A percentile compares a stretch with the other conserved stretches of the same genome.
Evolutionary conservation across 2,329 filamentous ascomycete species (phyloP).

Genomic region (Aquanectria penicillioides): DNA sequence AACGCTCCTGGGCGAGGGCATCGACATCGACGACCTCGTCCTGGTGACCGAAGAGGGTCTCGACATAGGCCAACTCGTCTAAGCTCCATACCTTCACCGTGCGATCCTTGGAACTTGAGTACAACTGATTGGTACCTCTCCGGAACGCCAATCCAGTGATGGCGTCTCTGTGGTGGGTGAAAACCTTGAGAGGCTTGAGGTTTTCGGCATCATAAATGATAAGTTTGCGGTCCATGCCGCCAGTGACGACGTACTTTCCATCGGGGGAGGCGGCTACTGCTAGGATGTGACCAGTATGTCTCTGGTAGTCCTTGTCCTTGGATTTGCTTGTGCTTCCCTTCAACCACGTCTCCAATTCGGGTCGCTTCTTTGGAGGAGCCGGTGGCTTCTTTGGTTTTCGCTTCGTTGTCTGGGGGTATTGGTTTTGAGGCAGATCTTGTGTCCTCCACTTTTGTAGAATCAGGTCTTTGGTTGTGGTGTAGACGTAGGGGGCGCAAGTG

Average conservation of each 20-base stretch:
- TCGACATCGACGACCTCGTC: slow-evolving; percentile 88
- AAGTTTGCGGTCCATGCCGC: slow-evolving; percentile 83
- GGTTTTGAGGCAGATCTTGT: slow-evolving; percentile 70
- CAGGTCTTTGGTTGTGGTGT: slow-evolving; percentile 88
- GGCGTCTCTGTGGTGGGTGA: slow-evolving; percentile 90
- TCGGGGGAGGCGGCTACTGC: slow-evolving; percentile 88
- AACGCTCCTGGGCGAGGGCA: slow-evolving; percentile 85
- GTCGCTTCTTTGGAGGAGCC: slow-evolving; percentile 69
- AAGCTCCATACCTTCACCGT: slow-evolving; percentile 97
- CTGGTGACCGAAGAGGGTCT: slow-evolving; percentile 96
- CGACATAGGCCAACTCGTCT: slow-evolving; percentile 91
- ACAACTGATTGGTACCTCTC: slow-evolving; percentile 88
- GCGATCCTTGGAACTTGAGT: slow-evolving; percentile 88
- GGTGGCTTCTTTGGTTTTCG: slow-evolving; percentile 67
- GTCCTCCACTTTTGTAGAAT: slow-evolving; percentile 90
- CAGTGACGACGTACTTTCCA: slow-evolving; percentile 90
- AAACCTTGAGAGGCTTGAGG: slow-evolving; percentile 81
- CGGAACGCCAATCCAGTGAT: slow-evolving; percentile 88
- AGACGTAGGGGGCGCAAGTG: slow-evolving; percentile 80
- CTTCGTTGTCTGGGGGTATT: slow-evolving; percentile 67
- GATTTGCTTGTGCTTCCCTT: slow-evolving; percentile 70
- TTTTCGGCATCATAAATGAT: slow-evolving; percentile 89
- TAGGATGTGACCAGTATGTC: slow-evolving; percentile 84
- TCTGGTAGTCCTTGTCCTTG: slow-evolving; percentile 73
- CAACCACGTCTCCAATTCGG: slow-evolving; percentile 69